phyloP scores from a whole-genome alignment of 2,329 filamentous ascomycete genomes.

The Colletotrichum chrysophilum region DNA sequence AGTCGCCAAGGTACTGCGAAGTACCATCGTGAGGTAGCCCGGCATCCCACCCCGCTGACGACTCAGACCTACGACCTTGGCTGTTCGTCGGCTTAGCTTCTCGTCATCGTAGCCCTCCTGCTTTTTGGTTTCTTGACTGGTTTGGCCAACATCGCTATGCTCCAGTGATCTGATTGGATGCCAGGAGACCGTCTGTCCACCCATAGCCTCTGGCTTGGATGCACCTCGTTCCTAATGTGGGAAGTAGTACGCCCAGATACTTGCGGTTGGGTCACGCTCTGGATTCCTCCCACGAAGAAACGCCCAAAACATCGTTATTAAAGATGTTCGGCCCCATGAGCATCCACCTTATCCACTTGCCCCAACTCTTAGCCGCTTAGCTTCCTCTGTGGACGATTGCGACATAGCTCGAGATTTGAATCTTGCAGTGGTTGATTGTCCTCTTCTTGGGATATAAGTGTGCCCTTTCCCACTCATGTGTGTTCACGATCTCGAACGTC shows the following conservation, averaged over 20 bases:
- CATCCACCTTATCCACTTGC: conserved; percentile 20
- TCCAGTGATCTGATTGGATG: conserved; percentile 2
- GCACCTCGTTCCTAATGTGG: conserved; percentile 19
- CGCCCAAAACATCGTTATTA: conserved; percentile 10
- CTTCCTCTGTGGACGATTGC: conserved; percentile 8
- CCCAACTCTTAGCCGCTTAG: conserved; percentile 13
- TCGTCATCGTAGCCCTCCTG: not conserved
- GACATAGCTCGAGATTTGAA: conserved; percentile 9
- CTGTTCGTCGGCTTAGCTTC: conserved; percentile 4
- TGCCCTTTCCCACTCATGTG: not conserved
- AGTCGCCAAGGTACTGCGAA: conserved; percentile 6
- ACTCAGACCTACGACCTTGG: not conserved
- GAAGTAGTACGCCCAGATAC: conserved; percentile 13
- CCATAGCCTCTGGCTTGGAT: conserved; percentile 7
- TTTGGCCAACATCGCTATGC: conserved; percentile 5
- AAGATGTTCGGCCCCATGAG: conserved; percentile 6
- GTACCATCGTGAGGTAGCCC: not conserved
- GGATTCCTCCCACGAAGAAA: conserved; percentile 5
- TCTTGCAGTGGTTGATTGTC: not conserved
- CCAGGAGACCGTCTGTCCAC: not conserved
- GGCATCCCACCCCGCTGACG: conserved; percentile 11
- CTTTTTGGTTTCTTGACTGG: conserved; percentile 12
- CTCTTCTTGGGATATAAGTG: conserved; percentile 3
- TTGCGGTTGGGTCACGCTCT: conserved; percentile 14
- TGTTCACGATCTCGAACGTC: not conserved